Base-by-base conservation (phyloP, 176 grass and related monocot species). In the Pharus latifolius region DNA sequence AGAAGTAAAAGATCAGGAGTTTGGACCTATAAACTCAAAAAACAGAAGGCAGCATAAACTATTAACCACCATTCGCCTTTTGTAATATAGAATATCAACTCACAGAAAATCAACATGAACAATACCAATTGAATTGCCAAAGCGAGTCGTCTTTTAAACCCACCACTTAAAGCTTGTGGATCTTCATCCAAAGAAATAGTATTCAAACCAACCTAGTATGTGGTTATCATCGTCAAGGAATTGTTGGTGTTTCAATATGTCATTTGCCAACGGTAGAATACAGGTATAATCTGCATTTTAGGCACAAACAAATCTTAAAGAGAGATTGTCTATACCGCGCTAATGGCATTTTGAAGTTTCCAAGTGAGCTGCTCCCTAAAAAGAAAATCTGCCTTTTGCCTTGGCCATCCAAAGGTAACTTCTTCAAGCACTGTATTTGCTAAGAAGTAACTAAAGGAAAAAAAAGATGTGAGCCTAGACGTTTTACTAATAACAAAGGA, bases 351-450 rank as follows among this genome's bases (percentile, higher is more conserved):
- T 51, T 93, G 74, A 63, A 98, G 84, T 78, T 98, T 92, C 18
- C 67, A 76, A 65, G 75, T 47, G 7, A 88, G 84, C 41, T 81
- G 64, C 40, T 78, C 74, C 65, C 79, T 85, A 23, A 93, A 69
- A 72, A n/a, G 45, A 62, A 56, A 19, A 25, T 90, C 75, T 65
- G 84, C 62, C 33, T 93, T 98, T 72, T 90, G 84, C 52, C 78
- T 83, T 14, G 95, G 95, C 90, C 87, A 98, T 61, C 95, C 90
- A 76, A 93, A 98, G 55, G 87, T 98, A 80, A 93, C 67, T 83
- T 98, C 95, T 43, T 91, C 87, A 49, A 98, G 42, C 46, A 98
- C 69, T 33, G 90, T 93, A 85, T 98, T 87, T 6, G 87, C 76
- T 74, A 98, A 91, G 70, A 98, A 88, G 54, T 88, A 98, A 78